Conservation (phyloP, 139 green algal species). For the Volvox reticuliferus region DNA sequence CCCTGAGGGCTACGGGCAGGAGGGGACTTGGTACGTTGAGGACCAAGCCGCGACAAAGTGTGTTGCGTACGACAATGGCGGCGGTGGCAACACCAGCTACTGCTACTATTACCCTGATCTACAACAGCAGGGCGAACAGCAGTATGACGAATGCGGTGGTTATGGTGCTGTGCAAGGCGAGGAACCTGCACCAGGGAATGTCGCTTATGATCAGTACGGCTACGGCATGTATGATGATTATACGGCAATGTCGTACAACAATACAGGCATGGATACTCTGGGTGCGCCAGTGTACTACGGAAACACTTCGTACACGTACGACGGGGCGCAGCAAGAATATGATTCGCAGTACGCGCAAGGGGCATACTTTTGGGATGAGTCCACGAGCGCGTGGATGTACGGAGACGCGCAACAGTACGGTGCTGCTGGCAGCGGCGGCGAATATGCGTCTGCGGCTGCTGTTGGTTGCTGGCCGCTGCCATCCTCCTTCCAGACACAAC, state of each 20-base stretch:
- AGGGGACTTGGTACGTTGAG: background rate
- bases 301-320: background rate
- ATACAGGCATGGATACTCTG: background rate
- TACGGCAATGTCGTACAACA: background rate
- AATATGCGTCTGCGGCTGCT: background rate
- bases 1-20: background rate
- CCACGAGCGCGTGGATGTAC: background rate
- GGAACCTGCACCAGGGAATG: background rate
- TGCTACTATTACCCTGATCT: background rate
- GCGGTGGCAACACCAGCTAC: background rate
- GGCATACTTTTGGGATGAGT: conserved; percentile 5
- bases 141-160: background rate
- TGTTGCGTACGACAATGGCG: background rate
- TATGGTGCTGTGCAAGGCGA: background rate
- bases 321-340: background rate
- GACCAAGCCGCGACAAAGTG: background rate
- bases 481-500: background rate
- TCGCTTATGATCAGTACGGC: background rate
- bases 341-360: background rate
- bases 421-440: background rate
- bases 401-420: background rate
- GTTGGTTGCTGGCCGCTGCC: background rate
- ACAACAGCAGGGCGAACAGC: background rate
- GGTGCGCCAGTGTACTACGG: conserved; percentile 11
- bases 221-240: conserved; percentile 13